Evolutionary conservation across 2,329 filamentous ascomycete species (phyloP).

Genomic region (Cytospora paraplurivora): DNA sequence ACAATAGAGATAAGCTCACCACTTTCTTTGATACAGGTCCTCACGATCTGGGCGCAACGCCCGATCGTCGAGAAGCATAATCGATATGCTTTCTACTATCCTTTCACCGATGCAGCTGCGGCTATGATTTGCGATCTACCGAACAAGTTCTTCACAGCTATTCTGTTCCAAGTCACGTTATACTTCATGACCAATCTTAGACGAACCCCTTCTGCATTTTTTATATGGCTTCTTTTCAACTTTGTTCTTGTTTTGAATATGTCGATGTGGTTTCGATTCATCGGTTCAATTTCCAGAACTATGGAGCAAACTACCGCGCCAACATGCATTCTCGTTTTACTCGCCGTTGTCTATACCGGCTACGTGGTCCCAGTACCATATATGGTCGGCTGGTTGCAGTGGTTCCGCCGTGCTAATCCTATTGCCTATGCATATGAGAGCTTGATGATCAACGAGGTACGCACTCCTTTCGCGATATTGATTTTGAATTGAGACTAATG

Average conservation of each 20-base stretch:
- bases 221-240: slow-evolving; percentile 55
- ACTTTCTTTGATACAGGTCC: too few relatives aligned
- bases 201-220: too few relatives aligned
- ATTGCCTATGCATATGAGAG: slow-evolving; percentile 55
- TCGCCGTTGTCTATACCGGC: slow-evolving; percentile 58
- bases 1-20: too few relatives aligned
- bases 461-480: not conserved
- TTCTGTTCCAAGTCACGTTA: too few relatives aligned
- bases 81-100: too few relatives aligned
- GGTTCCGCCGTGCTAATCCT: slow-evolving; percentile 54
- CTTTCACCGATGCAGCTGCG: too few relatives aligned
- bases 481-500: too few relatives aligned
- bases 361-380: slow-evolving; percentile 48
- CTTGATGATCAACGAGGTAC: slow-evolving; percentile 41
- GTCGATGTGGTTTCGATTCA: slow-evolving; percentile 53
- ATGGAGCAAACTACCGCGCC: slow-evolving; percentile 56
- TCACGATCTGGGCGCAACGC: too few relatives aligned
- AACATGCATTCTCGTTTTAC: slow-evolving; percentile 54
- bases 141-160: too few relatives aligned
- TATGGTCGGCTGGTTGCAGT: slow-evolving; percentile 51
- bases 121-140: too few relatives aligned
- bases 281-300: slow-evolving; percentile 53
- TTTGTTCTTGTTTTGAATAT: slow-evolving; percentile 52
- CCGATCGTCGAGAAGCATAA: too few relatives aligned
- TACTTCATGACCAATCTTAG: too few relatives aligned